phyloP scores from a whole-genome alignment of 257 asterid genomes.

The Solanum gracilifrons region DNA sequence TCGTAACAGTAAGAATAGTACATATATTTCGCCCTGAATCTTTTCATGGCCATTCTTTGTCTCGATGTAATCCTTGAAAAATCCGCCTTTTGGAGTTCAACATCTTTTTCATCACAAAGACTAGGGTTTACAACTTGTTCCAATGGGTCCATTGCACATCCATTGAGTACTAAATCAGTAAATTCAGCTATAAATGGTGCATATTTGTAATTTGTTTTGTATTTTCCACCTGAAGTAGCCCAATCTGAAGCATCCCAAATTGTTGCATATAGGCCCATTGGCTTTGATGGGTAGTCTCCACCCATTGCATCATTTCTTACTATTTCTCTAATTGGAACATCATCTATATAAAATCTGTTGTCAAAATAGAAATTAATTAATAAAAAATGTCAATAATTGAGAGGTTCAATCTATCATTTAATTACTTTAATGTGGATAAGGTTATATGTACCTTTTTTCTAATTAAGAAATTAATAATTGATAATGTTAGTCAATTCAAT shows the following conservation, averaged over 20 bases:
- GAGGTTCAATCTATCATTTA: background rate
- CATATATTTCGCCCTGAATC: slow-evolving; percentile 46
- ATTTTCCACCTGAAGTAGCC: slow-evolving; percentile 95
- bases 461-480: background rate
- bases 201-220: slow-evolving; percentile 64
- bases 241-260: slow-evolving; percentile 97
- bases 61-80: slow-evolving; percentile 28
- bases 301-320: slow-evolving; percentile 58
- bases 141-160: slow-evolving; percentile 56
- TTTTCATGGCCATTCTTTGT: slow-evolving; percentile 54
- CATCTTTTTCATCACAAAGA: slow-evolving; percentile 15
- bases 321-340: slow-evolving; percentile 71
- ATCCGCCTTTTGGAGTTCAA: slow-evolving; percentile 22
- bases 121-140: slow-evolving; percentile 37
- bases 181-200: slow-evolving; percentile 84
- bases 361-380: background rate
- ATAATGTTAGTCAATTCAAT: background rate
- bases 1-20: slow-evolving; percentile 86
- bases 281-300: slow-evolving; percentile 80
- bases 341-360: slow-evolving; percentile 73
- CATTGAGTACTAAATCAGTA: slow-evolving; percentile 64
- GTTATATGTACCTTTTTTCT: background rate
- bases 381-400: background rate
- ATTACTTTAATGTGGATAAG: background rate
- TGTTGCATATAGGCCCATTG: slow-evolving; percentile 84